A percentile compares a stretch with the other conserved stretches of the same genome.
Conservation (phyloP, 768 basidiomycete genomes). For the Ephemerocybe angulata region DNA sequence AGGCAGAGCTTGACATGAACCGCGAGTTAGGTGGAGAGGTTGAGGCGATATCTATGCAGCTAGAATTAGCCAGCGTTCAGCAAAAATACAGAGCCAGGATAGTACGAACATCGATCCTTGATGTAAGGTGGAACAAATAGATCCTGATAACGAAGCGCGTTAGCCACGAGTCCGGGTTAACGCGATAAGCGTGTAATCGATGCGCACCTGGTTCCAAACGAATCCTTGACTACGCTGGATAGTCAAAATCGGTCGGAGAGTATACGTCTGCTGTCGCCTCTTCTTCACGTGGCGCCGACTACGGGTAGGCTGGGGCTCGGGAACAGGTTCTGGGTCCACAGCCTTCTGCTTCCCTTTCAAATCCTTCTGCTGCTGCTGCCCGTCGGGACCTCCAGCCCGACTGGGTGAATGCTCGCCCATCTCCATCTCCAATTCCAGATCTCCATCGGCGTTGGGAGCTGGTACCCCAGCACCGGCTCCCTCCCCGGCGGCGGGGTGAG, state of each 20-base stretch:
- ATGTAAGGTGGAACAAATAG: constrained; percentile 86
- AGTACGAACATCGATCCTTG: constrained; percentile 79
- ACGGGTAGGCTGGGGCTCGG: constrained; percentile 46
- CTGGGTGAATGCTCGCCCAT: constrained; percentile 44
- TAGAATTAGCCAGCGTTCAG: constrained; percentile 12
- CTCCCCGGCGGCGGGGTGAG: constrained; percentile 6
- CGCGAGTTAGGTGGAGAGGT: constrained; percentile 77
- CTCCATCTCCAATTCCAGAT: constrained; percentile 48
- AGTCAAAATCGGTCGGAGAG: constrained; percentile 78
- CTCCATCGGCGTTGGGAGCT: constrained; percentile 21
- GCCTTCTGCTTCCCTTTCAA: constrained; percentile 81
- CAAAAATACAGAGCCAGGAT: constrained; percentile 20
- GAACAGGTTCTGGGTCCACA: constrained; percentile 61
- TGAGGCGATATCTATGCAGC: constrained; percentile 64
- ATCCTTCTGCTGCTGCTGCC: constrained; percentile 48
- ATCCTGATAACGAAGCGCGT: constrained; percentile 44
- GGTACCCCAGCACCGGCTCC: constrained; percentile 11
- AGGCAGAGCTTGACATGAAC: constrained; percentile 64
- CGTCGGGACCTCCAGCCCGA: not conserved
- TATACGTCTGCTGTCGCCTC: constrained; percentile 54
- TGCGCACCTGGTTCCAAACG: constrained; percentile 83
- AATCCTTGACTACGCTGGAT: constrained; percentile 87
- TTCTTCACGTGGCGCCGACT: constrained; percentile 41
- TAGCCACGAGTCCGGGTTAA: constrained; percentile 3
- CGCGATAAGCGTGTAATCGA: not conserved